phyloP scores from a whole-genome alignment of 179 eudicot genomes.

The Beta corolliflora region DNA sequence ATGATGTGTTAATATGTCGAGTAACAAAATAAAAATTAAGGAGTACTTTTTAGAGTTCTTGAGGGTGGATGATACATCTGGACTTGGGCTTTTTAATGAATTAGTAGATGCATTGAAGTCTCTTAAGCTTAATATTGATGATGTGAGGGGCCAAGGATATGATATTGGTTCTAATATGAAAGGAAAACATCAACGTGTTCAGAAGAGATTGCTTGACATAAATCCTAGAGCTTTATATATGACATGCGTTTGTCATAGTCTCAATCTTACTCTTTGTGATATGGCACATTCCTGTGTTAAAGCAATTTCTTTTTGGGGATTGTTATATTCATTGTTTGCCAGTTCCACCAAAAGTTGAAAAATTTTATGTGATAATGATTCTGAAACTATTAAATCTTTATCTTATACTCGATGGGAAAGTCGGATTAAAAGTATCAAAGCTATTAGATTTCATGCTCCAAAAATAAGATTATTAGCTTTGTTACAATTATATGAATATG shows the following conservation, averaged over 20 bases:
- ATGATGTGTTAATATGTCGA: too few species aligned
- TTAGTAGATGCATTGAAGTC: not conserved
- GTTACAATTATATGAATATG: not conserved
- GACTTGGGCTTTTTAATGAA: constrained; percentile 2
- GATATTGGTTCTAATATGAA: too few species aligned
- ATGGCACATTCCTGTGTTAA: not conserved
- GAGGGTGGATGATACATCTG: constrained; percentile 8
- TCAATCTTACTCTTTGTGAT: not conserved
- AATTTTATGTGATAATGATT: too few species aligned
- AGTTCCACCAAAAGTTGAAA: not conserved
- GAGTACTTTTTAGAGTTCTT: not conserved
- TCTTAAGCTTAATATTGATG: not conserved
- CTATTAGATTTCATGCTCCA: not conserved
- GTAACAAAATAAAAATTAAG: too few species aligned
- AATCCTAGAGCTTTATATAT: not conserved
- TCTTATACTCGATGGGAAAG: too few species aligned
- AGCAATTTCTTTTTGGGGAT: too few species aligned
- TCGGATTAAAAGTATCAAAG: not conserved
- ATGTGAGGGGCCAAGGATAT: not conserved
- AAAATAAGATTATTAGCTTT: not conserved
- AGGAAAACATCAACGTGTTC: too few species aligned
- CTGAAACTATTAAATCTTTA: too few species aligned
- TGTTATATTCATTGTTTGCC: too few species aligned
- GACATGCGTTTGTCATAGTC: not conserved
- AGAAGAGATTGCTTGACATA: not conserved